Evolutionary conservation across 108 stramenopile species (phyloP).

Genomic region (Skeletonema potamos): DNA sequence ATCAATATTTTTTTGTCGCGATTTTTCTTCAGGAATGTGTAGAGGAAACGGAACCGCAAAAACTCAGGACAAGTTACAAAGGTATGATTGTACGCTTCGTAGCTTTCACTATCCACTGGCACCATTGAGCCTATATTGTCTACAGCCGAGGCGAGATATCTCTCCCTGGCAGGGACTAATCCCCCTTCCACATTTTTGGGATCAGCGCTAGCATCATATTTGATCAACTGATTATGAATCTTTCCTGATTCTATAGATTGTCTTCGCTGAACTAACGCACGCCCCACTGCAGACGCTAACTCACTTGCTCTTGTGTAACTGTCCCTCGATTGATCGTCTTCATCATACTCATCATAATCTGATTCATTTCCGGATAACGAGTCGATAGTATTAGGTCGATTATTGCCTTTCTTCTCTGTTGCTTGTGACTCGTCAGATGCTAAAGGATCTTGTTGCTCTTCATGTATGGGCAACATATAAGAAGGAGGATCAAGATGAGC

Average conservation of each 20-base stretch:
- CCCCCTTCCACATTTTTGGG: neutral
- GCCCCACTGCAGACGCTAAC: neutral
- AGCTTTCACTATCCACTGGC: constrained; percentile 19
- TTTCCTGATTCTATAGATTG: neutral
- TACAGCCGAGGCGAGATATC: constrained; percentile 35
- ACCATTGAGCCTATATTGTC: constrained; percentile 38
- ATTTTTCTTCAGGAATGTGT: constrained; percentile 98
- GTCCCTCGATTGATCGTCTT: neutral
- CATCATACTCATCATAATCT: neutral
- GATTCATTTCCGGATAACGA: neutral
- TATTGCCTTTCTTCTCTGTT: neutral
- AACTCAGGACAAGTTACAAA: constrained; percentile 97
- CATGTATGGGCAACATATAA: no score
- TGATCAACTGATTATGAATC: neutral
- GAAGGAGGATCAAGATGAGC: no score
- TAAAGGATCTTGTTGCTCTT: no score
- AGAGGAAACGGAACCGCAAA: constrained; percentile 95
- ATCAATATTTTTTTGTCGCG: constrained; percentile 99
- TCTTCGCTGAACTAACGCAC: neutral
- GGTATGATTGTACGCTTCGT: constrained; percentile 58
- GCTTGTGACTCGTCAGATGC: no score
- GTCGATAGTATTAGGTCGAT: neutral
- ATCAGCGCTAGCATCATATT: neutral
- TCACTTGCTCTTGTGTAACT: neutral
- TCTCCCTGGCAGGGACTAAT: neutral